Percentiles rank a stretch among this genome's conserved stretches.
Evolutionary conservation across 83 land plant species (phyloP).

Genomic region (Picea abies): DNA sequence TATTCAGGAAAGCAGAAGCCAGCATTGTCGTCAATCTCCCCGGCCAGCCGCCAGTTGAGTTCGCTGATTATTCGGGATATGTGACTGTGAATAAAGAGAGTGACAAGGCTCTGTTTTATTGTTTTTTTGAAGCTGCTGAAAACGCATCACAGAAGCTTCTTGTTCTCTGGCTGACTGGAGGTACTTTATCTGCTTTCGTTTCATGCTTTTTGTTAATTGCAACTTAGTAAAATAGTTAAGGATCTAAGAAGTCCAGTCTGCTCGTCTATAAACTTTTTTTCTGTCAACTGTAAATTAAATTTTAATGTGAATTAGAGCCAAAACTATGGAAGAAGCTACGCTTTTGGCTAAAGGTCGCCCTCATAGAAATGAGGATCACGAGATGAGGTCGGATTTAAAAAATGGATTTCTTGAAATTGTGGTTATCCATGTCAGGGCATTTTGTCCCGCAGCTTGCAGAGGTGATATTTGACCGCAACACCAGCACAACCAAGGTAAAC

Average conservation of each 20-base stretch:
- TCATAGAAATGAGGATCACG: not conserved
- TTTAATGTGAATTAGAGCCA: too few species aligned
- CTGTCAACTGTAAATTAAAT: too few species aligned
- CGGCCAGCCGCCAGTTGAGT: slow-evolving; percentile 54
- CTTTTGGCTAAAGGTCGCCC: too few species aligned
- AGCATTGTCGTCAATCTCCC: slow-evolving; percentile 43
- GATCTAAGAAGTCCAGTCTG: too few species aligned
- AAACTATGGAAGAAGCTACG: too few species aligned
- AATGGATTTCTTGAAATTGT: too few species aligned
- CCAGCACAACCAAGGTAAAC: slow-evolving; percentile 33
- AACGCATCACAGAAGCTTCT: slow-evolving; percentile 41
- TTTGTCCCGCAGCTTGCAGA: slow-evolving; percentile 78
- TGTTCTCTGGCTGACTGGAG: slow-evolving; percentile 70
- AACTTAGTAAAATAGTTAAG: too few species aligned
- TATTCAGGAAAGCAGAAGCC: not conserved
- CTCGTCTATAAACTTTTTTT: too few species aligned
- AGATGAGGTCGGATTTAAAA: not conserved
- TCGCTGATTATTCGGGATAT: slow-evolving; percentile 64
- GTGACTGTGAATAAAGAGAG: slow-evolving; percentile 37
- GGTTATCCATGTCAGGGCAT: slow-evolving; percentile 42
- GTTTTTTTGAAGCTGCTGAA: slow-evolving; percentile 53
- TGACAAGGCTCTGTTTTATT: slow-evolving; percentile 68
- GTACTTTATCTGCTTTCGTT: slow-evolving; percentile 10
- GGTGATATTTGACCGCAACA: slow-evolving; percentile 49
- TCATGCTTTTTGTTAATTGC: too few species aligned